Conservation (phyloP, 257 asterid genomes). For the Solanum phureja region DNA sequence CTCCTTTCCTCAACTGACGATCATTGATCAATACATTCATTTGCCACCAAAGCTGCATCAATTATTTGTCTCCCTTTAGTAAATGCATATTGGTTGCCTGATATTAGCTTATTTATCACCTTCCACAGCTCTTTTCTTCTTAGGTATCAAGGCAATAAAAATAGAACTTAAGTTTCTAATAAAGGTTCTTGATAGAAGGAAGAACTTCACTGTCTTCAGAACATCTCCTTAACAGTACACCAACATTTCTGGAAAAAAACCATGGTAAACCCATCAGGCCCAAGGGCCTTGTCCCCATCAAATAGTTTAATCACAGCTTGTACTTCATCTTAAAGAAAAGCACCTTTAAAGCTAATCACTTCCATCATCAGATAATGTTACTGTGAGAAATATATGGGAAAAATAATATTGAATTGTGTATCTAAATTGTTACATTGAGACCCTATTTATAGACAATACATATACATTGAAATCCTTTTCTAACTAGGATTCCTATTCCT, state of each 20-base stretch:
- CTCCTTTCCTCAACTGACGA: not conserved
- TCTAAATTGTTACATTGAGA: too few relatives aligned
- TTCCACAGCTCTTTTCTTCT: not conserved
- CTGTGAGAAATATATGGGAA: not conserved
- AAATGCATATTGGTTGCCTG: not conserved
- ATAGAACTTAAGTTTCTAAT: not conserved
- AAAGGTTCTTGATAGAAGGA: not conserved
- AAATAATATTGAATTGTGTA: too few relatives aligned
- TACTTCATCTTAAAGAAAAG: not conserved
- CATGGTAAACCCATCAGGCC: not conserved
- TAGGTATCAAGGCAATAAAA: not conserved
- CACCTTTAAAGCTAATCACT: not conserved
- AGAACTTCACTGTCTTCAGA: not conserved
- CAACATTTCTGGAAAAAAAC: not conserved
- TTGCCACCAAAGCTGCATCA: not conserved
- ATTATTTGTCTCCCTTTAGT: not conserved
- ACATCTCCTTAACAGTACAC: not conserved
- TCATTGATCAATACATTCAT: not conserved
- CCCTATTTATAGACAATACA: too few relatives aligned
- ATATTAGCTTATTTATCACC: not conserved
- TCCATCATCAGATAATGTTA: not conserved
- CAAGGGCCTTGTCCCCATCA: not conserved
- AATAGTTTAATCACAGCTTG: not conserved
- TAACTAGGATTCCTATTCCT: too few relatives aligned
- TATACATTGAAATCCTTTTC: too few relatives aligned